These are phyloP conservation scores for Secale cereale DNA, from an alignment of 176 grass and related monocot species.

Conservation along the genomic window DNA sequence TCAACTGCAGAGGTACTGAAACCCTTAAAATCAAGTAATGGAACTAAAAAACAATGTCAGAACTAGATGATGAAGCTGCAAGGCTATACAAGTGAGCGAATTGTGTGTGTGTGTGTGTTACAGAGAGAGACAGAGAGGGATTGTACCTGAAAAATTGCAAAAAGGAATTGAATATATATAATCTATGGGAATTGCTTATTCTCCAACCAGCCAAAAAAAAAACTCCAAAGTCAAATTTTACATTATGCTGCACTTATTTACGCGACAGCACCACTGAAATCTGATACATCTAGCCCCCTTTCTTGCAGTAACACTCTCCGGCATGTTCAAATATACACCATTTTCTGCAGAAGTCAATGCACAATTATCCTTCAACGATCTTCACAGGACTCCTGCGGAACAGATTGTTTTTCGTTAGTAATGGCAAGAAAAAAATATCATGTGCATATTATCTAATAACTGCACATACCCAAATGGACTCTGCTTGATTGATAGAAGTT, in stretches of 20 bases:
- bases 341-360: slow-evolving; percentile 14
- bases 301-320: neutral
- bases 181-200: neutral
- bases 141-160: neutral
- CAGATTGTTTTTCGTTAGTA: neutral
- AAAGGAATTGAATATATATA: neutral
- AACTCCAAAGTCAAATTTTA: neutral
- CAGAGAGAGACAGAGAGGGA: too few species aligned
- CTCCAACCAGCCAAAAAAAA: neutral
- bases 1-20: too few species aligned
- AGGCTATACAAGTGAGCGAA: too few species aligned
- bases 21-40: too few species aligned
- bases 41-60: too few species aligned
- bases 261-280: neutral
- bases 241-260: slow-evolving; percentile 7
- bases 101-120: too few species aligned
- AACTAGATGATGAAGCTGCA: too few species aligned
- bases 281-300: slow-evolving; percentile 13
- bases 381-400: slow-evolving; percentile 72
- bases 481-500: slow-evolving; percentile 12
- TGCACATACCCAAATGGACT: slow-evolving; percentile 10
- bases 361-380: slow-evolving; percentile 90
- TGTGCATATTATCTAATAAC: neutral
- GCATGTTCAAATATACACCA: slow-evolving; percentile 22
- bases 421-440: neutral